These are phyloP conservation scores for Henckelia pumila DNA, from an alignment of 257 asterid genomes.

Conservation along the genomic window DNA sequence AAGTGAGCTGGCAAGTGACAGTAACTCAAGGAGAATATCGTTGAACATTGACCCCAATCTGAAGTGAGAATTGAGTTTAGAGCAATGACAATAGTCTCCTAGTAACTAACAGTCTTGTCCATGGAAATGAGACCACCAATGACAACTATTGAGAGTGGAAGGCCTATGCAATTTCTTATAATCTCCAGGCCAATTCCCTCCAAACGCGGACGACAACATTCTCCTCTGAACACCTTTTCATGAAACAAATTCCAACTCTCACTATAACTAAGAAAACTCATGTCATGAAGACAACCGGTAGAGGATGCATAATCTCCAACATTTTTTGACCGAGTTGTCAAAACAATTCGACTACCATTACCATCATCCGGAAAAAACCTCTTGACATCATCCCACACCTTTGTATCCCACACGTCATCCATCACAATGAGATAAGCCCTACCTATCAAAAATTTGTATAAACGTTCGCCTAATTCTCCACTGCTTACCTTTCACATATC, in stretches of 20 bases:
- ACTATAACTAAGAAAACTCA: background rate
- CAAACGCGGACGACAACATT: background rate
- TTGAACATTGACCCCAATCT: background rate
- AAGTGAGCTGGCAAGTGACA: background rate
- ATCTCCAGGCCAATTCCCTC: background rate
- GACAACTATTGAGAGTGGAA: too few species aligned
- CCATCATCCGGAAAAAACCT: conserved; percentile 10
- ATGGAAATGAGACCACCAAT: background rate
- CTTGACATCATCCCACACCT: conserved; percentile 18
- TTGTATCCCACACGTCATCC: conserved; percentile 24
- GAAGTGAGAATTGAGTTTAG: background rate
- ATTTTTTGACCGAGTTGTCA: background rate
- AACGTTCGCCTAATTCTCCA: background rate
- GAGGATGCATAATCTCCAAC: conserved; percentile 7
- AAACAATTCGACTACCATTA: conserved; percentile 21
- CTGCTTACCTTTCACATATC: too few species aligned
- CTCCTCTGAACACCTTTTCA: background rate
- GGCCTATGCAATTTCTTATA: too few species aligned
- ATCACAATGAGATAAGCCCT: conserved; percentile 23
- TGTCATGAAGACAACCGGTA: background rate
- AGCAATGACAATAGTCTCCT: too few species aligned
- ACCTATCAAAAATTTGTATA: background rate
- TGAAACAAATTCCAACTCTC: background rate
- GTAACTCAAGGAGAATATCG: conserved; percentile 14
- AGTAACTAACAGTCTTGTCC: too few species aligned